These are phyloP conservation scores for Fraxinus quadrangulata DNA, from an alignment of 257 asterid species.

Conservation along the genomic window DNA sequence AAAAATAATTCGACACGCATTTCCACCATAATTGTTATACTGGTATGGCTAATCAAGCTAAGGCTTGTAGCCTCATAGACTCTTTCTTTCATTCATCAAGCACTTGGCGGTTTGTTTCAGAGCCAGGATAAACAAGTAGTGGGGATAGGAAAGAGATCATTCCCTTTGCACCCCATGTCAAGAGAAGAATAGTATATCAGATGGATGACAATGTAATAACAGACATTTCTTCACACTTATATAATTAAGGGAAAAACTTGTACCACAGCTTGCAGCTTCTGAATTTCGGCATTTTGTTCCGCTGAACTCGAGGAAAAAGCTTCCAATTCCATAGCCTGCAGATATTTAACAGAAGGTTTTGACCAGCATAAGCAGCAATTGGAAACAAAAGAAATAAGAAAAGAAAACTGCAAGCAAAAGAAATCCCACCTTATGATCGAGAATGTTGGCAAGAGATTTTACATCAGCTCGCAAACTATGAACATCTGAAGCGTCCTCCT, in stretches of 20 bases:
- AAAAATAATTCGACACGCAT: no score
- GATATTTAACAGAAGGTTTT: slow-evolving; percentile 9
- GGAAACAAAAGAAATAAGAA: slow-evolving; percentile 20
- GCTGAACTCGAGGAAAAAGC: slow-evolving; percentile 56
- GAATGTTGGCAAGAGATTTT: slow-evolving; percentile 61
- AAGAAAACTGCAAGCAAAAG: slow-evolving; percentile 12
- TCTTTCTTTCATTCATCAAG: no score
- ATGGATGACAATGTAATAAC: background rate
- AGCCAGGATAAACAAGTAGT: no score
- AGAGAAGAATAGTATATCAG: no score
- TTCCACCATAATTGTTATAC: no score
- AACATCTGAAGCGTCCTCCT: slow-evolving; percentile 73
- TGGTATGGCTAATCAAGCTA: no score
- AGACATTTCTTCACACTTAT: background rate
- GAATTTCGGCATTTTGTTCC: slow-evolving; percentile 66
- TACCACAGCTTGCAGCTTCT: slow-evolving; percentile 72
- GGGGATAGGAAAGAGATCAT: no score
- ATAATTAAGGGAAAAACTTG: slow-evolving; percentile 27
- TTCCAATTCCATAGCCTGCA: slow-evolving; percentile 72
- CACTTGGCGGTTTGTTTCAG: no score
- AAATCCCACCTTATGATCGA: slow-evolving; percentile 65
- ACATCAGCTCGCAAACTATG: slow-evolving; percentile 77
- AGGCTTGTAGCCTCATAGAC: no score
- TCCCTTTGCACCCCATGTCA: no score
- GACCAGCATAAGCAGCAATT: background rate